Conservation (phyloP, 2,329 filamentous ascomycete species). For the Domatiomyces catenatus region DNA sequence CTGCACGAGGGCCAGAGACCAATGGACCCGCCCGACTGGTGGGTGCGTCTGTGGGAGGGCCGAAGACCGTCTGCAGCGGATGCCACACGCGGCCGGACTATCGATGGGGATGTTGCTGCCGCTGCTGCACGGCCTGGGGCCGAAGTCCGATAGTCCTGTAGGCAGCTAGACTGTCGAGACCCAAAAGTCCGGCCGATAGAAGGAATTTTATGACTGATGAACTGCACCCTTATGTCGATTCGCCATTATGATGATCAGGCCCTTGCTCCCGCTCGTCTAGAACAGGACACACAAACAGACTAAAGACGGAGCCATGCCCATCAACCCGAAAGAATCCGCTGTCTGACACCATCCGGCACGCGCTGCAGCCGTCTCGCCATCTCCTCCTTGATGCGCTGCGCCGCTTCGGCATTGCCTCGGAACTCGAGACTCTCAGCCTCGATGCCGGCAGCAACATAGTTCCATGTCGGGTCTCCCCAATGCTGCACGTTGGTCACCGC, state of each 20-base stretch:
- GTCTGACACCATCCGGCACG: slow-evolving; percentile 2
- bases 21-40: slow-evolving; percentile 78
- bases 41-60: slow-evolving; percentile 65
- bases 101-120: slow-evolving; percentile 49
- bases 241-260: no score
- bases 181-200: slow-evolving; percentile 2
- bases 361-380: not conserved
- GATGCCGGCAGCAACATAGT: slow-evolving; percentile 67
- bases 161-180: slow-evolving; percentile 9
- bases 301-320: not conserved
- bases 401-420: slow-evolving; percentile 43
- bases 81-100: slow-evolving; percentile 34
- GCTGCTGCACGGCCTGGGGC: slow-evolving; percentile 28
- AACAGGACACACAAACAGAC: no score
- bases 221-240: not conserved
- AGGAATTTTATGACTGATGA: not conserved
- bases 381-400: slow-evolving; percentile 17
- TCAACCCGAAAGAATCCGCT: slow-evolving; percentile 10
- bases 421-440: slow-evolving; percentile 59
- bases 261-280: no score
- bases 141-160: slow-evolving; percentile 3
- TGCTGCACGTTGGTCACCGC: slow-evolving; percentile 52
- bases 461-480: slow-evolving; percentile 59
- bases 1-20: slow-evolving; percentile 72
- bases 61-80: slow-evolving; percentile 21